Base-by-base conservation (phyloP, 495 filamentous ascomycete genomes). In the Aspergillus leporis region DNA sequence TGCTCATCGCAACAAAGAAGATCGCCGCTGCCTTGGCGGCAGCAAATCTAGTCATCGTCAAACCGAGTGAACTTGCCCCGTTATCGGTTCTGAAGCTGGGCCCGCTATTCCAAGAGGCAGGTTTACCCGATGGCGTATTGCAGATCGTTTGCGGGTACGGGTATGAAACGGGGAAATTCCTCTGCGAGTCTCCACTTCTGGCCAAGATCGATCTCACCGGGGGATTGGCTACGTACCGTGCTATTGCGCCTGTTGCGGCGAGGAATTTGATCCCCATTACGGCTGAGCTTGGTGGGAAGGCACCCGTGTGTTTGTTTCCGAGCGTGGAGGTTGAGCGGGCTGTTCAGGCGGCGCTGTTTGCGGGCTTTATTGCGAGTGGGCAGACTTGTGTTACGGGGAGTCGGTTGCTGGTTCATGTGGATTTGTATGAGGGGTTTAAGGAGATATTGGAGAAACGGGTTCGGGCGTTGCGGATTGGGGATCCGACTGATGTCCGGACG, bases 121-220 rank as follows among this genome's bases (percentile, higher is more conserved):
- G 82, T 5, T 62, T 85, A 12, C 85, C 83, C 0, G 77, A 80
- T 28, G 84, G 84, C 5, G 81, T 83, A 10, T 66, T 88, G 14
- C 81, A 72, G 50, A 82, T 87, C n/a, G 61, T 88, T 6, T 77
- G 77, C 5, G 85, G 85, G 0, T 79, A 79, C 54, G 83, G 85
- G 12, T 58, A 57, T 3, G 74, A 68, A 3, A 85, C 83, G 6
- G 85, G 86, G 0, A 78, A 75, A 34, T 76, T 70, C 8, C 77
- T 89, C 2, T 83, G 81, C 18, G 71, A 75, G 31, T 77, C 83
- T 51, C 71, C 80, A 5, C 57, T 74, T 1, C 72, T 88, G 30
- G 72, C 76, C 22, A 87, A 87, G 61, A 82, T 89, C n/a, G 83
- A 86, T 56, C 71, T 88, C 6, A 88, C 85, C 0, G 86, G 85